Evolutionary conservation across 2,329 filamentous ascomycete species (phyloP).

Genomic region (Aspergillus sp.): DNA sequence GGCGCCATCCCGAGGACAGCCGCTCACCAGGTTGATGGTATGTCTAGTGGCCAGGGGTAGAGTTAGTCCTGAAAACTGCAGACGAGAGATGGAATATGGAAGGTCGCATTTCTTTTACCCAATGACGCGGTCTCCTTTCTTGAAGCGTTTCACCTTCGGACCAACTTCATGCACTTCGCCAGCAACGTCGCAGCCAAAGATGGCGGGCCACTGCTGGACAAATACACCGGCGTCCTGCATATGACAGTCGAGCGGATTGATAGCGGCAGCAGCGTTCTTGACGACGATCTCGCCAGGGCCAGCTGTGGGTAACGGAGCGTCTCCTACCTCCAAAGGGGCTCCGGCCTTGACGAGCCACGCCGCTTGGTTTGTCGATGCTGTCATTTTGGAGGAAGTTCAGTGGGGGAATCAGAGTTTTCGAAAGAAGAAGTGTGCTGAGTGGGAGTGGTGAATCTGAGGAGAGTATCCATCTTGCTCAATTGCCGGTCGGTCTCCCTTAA

Average conservation of each 20-base stretch:
- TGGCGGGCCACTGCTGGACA: constrained; percentile 12
- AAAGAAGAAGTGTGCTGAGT: no score
- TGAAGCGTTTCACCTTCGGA: constrained; percentile 23
- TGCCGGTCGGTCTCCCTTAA: no score
- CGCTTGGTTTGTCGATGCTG: constrained; percentile 24
- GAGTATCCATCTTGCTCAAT: no score
- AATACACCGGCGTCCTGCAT: constrained; percentile 27
- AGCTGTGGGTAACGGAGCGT: constrained; percentile 38
- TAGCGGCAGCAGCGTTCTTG: constrained; percentile 40
- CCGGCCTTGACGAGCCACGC: constrained; percentile 13
- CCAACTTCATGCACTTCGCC: constrained; percentile 49
- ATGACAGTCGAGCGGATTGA: constrained; percentile 48
- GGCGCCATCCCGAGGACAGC: constrained; percentile 20
- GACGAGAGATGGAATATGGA: no score
- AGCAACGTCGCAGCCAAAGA: constrained; percentile 46
- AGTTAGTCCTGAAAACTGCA: no score
- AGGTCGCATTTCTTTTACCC: constrained; percentile 10
- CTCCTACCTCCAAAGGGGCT: constrained; percentile 34
- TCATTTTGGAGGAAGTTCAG: constrained; percentile 17
- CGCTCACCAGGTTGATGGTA: constrained; percentile 24
- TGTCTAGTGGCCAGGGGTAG: neutral
- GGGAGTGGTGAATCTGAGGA: no score
- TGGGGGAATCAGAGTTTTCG: no score
- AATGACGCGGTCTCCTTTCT: constrained; percentile 28
- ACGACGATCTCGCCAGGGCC: constrained; percentile 41